These are phyloP conservation scores for Pelargonium myrrhifolium DNA, from an alignment of 441 rosid genomes.

Conservation along the genomic window DNA sequence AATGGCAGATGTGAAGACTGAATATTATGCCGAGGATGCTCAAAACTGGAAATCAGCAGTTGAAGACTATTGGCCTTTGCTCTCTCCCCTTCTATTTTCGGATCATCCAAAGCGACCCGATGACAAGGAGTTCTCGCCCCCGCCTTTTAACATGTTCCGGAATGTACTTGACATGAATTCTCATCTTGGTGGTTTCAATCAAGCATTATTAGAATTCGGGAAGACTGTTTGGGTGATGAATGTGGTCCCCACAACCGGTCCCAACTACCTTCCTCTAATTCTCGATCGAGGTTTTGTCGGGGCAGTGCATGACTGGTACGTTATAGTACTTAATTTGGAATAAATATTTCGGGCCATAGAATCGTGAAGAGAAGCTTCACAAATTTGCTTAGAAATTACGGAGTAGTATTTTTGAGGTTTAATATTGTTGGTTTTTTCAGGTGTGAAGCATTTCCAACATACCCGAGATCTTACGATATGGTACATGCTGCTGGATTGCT, in stretches of 20 bases:
- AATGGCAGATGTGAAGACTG: conserved; percentile 54
- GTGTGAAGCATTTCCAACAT: conserved; percentile 95
- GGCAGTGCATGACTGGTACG: conserved; percentile 80
- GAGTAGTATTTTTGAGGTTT: background rate
- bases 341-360: too few species aligned
- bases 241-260: conserved; percentile 76
- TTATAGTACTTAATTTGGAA: background rate
- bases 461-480: conserved; percentile 92
- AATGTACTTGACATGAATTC: conserved; percentile 98
- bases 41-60: conserved; percentile 55
- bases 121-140: conserved; percentile 80
- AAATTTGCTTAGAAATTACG: background rate
- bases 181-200: conserved; percentile 78
- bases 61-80: conserved; percentile 85
- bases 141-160: conserved; percentile 93
- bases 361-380: background rate
- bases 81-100: conserved; percentile 90
- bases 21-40: conserved; percentile 59
- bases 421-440: conserved; percentile 23
- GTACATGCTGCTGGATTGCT: conserved; percentile 83
- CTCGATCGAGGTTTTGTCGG: conserved; percentile 94
- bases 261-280: conserved; percentile 74
- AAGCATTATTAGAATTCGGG: conserved; percentile 68
- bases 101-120: conserved; percentile 99
- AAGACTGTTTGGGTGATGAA: conserved; percentile 98